Evolutionary conservation across 2,329 filamentous ascomycete species (phyloP), one percentile per base, ranked within the genome.

Genomic region (Akanthomyces lecanii): DNA sequence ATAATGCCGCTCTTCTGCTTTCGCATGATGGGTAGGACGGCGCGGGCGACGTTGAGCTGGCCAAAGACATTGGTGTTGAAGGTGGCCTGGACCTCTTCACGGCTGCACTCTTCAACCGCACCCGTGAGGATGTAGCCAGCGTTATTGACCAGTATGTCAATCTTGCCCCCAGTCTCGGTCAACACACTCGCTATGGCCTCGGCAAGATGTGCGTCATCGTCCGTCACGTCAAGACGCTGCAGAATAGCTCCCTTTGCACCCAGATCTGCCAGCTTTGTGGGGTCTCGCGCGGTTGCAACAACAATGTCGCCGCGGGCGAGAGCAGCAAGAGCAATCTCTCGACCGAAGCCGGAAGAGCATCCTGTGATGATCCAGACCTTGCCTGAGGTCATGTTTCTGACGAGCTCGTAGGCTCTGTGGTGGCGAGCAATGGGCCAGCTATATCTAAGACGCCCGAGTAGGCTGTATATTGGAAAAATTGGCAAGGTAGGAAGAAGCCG

Each of bases 41-140:
- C 79, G 6, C 79, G 77, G 33, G 78, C 75, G 0, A 82, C 76
- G 62, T 80, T 82, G 58, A 83, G 69, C 8, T 75, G 70, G 3
- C 82, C 83, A 65, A 85, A 81, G 36, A 85, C 79, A 62, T 86
- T 85, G 38, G 81, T 82, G 67, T 81, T 76, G 69, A 82, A 83
- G 12, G 70, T 66, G 3, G 72, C 69, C 12, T 71, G 72, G 28
- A 76, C 67, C 64, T 80, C 77, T 42, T 76, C 66, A 1, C 71
- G 69, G 3, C 71, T 74, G 0, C 70, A 67, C 65, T 79, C 79
- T 64, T 82, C 79, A 2, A 76, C 68, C 0, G 75, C 70, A 0
- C 77, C 79, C 33, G 77, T 74, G 4, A 81, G 72, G 42, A 79
- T 72, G 67, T 74, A 82, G 0, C 78, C 81, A 0, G 79, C 80